phyloP scores from a whole-genome alignment of 257 asterid genomes.

The Schizonepeta tenuifolia region DNA sequence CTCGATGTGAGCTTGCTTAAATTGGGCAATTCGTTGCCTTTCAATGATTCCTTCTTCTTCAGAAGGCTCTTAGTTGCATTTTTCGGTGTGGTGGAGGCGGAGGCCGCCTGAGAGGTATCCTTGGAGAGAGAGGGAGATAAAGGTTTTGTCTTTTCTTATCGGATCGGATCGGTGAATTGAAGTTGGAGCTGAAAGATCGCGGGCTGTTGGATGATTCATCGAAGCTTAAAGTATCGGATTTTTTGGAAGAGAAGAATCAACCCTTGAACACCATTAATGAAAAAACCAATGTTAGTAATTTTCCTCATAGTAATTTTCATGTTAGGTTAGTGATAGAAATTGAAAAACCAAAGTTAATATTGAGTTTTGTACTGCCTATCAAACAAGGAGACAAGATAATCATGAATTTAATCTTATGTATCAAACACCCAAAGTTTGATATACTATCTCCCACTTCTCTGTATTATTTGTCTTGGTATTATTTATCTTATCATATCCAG shows the following conservation, averaged over 20 bases:
- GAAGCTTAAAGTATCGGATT: slow-evolving; percentile 83
- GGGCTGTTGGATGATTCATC: slow-evolving; percentile 93
- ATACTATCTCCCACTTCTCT: no score
- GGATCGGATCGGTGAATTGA: slow-evolving; percentile 88
- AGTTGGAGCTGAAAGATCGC: slow-evolving; percentile 79
- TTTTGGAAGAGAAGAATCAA: slow-evolving; percentile 85
- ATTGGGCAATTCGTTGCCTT: slow-evolving; percentile 50
- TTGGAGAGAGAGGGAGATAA: slow-evolving; percentile 56
- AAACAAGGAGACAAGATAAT: no score
- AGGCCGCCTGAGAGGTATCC: slow-evolving; percentile 51
- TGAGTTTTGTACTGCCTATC: no score
- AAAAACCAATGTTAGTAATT: no score
- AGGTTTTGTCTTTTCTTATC: slow-evolving; percentile 81
- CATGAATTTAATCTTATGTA: no score
- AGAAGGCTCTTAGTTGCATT: slow-evolving; percentile 44
- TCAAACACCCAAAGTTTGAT: no score
- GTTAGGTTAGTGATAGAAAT: no score
- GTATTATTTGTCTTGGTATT: no score
- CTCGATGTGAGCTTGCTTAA: slow-evolving; percentile 47
- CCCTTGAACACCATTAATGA: slow-evolving; percentile 89
- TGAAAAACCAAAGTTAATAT: no score
- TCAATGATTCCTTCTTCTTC: slow-evolving; percentile 52
- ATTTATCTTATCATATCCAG: no score
- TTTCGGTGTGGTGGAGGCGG: slow-evolving; percentile 51
- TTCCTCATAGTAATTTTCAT: no score